Evolutionary conservation across 306 rosid species (phyloP), one percentile per base, ranked within the genome.

Genomic region (Cicer pinnatifidum): DNA sequence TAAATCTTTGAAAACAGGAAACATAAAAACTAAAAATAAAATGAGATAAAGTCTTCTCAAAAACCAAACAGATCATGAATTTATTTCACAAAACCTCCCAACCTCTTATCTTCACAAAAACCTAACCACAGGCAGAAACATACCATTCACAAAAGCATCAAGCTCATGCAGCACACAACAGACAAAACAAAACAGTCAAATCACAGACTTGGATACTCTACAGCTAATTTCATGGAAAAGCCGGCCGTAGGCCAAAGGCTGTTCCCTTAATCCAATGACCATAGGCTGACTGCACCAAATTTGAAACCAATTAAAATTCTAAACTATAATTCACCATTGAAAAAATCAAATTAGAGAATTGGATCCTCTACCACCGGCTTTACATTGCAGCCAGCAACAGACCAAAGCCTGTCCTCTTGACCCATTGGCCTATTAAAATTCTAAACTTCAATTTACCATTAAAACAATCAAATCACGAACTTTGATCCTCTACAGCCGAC

Each of bases 81-180:
- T 23, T 35, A 15, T 45, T 35, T 46, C 47, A 13, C 50, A 73
- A 44, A 67, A 35, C 15, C 59, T 8, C 44, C 50, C 28, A 58
- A 52, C 23, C 78, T 39, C 33, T 10, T 39, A 20, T 40, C 50
- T 63, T 51, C 46, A 65, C 66, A 52, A 37, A 17, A 37, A 17
- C 28, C 75, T 9, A 47, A 47, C 40, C 4, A 23, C 54, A 41
- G 47, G 16, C 45, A 19, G 38, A 46, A 46, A 67, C 33, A 15
- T 44, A 58, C 19, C 45, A 38, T 69, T 35, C 81, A 69, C 54
- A 1, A 77, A 39, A 69, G 19, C 66, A 48, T 33, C 73, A 16
- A 75, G 11, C 47, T 10, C 53, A 56, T 35, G 59, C 62, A 69
- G 11, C 72, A 12, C 2, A 44, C 9, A 69, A 64, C 6, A 65